Evolutionary conservation across 2,329 filamentous ascomycete genomes (phyloP).

Genomic region (Talaromyces piceae): DNA sequence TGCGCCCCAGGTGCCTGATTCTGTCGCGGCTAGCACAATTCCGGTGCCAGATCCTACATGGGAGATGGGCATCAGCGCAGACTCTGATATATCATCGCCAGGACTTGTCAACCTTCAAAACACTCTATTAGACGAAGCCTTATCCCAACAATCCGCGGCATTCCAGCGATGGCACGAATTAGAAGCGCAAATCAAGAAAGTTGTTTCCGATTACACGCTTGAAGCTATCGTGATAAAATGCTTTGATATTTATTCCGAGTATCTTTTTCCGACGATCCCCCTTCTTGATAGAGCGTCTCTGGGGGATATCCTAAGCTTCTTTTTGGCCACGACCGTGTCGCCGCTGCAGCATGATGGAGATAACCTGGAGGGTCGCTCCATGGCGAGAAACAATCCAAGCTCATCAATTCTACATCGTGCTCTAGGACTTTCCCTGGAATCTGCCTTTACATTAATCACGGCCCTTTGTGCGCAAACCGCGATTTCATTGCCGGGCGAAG

Average conservation of each 20-base stretch:
- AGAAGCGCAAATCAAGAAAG: slow-evolving; percentile 5
- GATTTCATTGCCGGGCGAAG: slow-evolving; percentile 32
- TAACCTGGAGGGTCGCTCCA: not conserved
- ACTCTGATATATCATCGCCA: slow-evolving; percentile 10
- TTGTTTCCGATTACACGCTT: slow-evolving; percentile 4
- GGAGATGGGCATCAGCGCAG: slow-evolving; percentile 6
- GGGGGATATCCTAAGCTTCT: slow-evolving; percentile 29
- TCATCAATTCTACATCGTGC: not conserved
- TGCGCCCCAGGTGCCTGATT: not conserved
- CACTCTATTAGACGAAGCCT: slow-evolving; percentile 11
- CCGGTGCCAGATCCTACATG: slow-evolving; percentile 4
- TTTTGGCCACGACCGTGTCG: slow-evolving; percentile 13
- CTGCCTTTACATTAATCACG: slow-evolving; percentile 36
- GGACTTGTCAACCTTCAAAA: slow-evolving; percentile 2
- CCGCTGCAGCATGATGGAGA: not conserved
- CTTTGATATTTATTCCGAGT: slow-evolving; percentile 37
- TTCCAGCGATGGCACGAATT: slow-evolving; percentile 14
- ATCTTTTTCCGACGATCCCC: slow-evolving; percentile 38
- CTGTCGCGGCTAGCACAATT: not conserved
- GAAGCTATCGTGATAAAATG: slow-evolving; percentile 19
- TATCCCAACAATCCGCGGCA: slow-evolving; percentile 4
- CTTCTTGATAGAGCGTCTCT: slow-evolving; percentile 36
- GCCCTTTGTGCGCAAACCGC: slow-evolving; percentile 38
- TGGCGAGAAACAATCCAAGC: not conserved
- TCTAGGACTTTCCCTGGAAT: slow-evolving; percentile 27